Evolutionary conservation across 2,329 filamentous ascomycete species (phyloP), one percentile per base, ranked within the genome.

Genomic region (Calonectria henricotiae): DNA sequence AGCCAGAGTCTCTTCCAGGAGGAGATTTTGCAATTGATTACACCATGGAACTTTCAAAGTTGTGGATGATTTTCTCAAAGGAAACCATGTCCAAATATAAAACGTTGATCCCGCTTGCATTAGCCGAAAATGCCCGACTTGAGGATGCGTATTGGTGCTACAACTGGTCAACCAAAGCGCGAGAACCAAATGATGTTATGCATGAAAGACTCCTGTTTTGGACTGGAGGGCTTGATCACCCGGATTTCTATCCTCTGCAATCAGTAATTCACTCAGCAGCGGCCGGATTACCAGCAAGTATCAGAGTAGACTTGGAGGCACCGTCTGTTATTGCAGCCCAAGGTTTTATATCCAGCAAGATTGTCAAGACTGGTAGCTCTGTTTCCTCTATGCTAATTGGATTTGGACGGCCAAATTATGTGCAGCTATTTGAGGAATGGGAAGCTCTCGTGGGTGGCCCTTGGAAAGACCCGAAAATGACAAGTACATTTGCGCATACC

Each of bases 391-490:
- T 60, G 12, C 13, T 43, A 2, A 68, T 68, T 13, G 54, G 51
- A 12, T 68, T 70, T 25, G 68, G 68, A 15, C 60, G 68, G 5
- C 68, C 68, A 32, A 70, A 70, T 15, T 70, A 70, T 15, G 65
- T 68, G 6, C 20, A 70, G 4, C 51, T 68, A 13, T 70, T 70
- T 39, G 20, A 64, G 13, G 37, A 68, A 27, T 70, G 68, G 68
- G 68, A 70, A 37, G 37, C 61, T 6, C 4, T 70, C 5, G 60
- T 62, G 2, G 68, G 68, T 27, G 68, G 68, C 11, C 68, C 65
- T 0, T 70, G 68, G 68, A 20, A 70, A 5, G 37, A 68, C 51
- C 17, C 51, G 39, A 47, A 65, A 7, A 68, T 54, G 60, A 41
- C 60, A 12, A 63, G 41, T 2, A 58, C 23, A 9, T 70, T 70